Conservation (phyloP, 2,329 filamentous ascomycete species). For the Pseudogymnoascus sp. region DNA sequence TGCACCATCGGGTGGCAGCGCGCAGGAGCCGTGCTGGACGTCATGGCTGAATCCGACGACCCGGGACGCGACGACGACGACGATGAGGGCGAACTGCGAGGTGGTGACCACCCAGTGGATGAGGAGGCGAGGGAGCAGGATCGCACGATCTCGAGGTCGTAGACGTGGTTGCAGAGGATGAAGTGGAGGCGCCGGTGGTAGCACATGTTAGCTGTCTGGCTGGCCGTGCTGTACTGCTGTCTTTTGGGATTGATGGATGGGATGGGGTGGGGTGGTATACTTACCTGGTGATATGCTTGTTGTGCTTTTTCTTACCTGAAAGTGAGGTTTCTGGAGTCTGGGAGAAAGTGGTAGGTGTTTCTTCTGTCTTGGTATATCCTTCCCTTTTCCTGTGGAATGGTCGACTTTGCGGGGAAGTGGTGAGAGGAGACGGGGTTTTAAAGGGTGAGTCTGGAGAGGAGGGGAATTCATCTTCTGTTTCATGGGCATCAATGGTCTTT, state of each 20-base stretch:
- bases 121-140: constrained; percentile 19
- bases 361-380: not conserved
- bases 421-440: not conserved
- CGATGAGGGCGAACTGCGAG: too few relatives aligned
- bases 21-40: not conserved
- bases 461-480: not conserved
- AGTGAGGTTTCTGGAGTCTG: not conserved
- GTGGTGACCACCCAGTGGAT: too few relatives aligned
- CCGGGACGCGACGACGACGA: too few relatives aligned
- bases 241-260: not conserved
- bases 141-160: constrained; percentile 27
- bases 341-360: not conserved
- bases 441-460: not conserved
- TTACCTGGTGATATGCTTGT: not conserved
- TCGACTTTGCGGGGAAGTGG: not conserved
- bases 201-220: not conserved
- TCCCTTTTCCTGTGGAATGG: too few relatives aligned
- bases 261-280: not conserved
- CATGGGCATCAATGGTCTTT: not conserved
- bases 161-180: constrained; percentile 44
- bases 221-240: not conserved
- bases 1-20: not conserved
- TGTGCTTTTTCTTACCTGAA: not conserved
- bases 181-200: constrained; percentile 47
- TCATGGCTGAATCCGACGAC: not conserved